Base-by-base conservation (phyloP, 371 early-diverging fungal genomes). In the Apophysomyces variabilis region DNA sequence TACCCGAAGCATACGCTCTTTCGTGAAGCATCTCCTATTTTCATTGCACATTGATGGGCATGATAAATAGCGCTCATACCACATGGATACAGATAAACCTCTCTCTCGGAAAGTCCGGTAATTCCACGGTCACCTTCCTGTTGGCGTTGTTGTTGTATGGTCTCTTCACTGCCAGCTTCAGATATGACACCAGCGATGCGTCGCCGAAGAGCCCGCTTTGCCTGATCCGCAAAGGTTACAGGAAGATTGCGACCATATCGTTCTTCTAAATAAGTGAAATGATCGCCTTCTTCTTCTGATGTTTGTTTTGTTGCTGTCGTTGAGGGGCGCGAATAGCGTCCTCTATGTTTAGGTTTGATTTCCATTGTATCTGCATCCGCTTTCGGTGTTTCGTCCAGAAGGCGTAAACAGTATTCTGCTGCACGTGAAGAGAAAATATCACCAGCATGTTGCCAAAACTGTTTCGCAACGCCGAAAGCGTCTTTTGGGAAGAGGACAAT, bases 21-120 rank as follows among this genome's bases (percentile, higher is more conserved):
- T 26, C 79, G 82, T 3, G 85, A 80, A 1, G 64, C 66, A 37
- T 87, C 76, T 39, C 84, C 76, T 44, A 77, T 43, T 5, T 70
- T 61, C 68, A 88, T 73, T 5, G 92, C 85, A 18, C 82, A 67
- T 44, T 87, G 85, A 75, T 94, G 94, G 4, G 95, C 89, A 66
- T 92, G 89, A 72, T 86, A 97, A 54, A 98, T 95, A 3, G 98
- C 94, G 57, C 90, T 88, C 98, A 97, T 97, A 16, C 98, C 98
- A 39, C 87, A 88, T 9, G 96, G 90, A 66, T 87, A 92, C 59
- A 98, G 81, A 66, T 82, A 96, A 12, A 98, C 97, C 66, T 97
- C 93, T 32, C 89, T 74, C 58, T 93, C 86, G 0, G 87, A 76
- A 38, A 92, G 72, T 14, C 86, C 86, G 9, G 70, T 72, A 45